Conservation (phyloP, 164 flowering plant species). For the Stephania japonica region DNA sequence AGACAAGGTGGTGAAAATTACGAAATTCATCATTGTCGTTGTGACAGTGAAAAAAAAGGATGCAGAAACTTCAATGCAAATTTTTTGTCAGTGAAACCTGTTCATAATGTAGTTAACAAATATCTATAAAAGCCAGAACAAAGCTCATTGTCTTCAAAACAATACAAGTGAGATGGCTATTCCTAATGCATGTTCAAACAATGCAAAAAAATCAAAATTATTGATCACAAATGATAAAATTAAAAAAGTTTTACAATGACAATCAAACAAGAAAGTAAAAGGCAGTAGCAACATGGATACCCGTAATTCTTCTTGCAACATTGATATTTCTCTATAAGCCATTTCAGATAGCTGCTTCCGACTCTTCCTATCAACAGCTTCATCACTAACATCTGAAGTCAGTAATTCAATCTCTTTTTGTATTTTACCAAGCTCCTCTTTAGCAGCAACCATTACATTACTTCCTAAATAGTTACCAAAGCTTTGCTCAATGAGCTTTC, state of each 20-base stretch:
- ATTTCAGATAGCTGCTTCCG: slow-evolving; percentile 47
- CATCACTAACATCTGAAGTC: slow-evolving; percentile 61
- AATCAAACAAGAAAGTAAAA: neutral
- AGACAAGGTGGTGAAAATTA: neutral
- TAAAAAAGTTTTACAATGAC: neutral
- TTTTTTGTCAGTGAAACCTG: too few species aligned
- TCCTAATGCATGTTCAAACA: too few species aligned
- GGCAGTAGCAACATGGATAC: slow-evolving; percentile 23
- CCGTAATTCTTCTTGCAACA: slow-evolving; percentile 70
- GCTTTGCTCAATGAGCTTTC: slow-evolving; percentile 88
- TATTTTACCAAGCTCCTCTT: slow-evolving; percentile 73
- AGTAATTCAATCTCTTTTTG: slow-evolving; percentile 62
- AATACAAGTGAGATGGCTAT: too few species aligned
- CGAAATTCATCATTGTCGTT: too few species aligned
- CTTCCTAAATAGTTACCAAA: slow-evolving; percentile 97
- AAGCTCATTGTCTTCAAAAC: too few species aligned
- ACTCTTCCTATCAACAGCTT: slow-evolving; percentile 70
- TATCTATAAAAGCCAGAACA: too few species aligned
- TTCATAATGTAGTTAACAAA: too few species aligned
- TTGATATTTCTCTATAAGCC: slow-evolving; percentile 71
- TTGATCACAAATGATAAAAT: too few species aligned
- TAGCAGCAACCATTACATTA: slow-evolving; percentile 88
- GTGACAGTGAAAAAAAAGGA: too few species aligned
- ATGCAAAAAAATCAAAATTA: too few species aligned
- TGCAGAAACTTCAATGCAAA: too few species aligned